Base-by-base conservation (phyloP, 169 alveolate genomes). In the Cryptosporidium canis region DNA sequence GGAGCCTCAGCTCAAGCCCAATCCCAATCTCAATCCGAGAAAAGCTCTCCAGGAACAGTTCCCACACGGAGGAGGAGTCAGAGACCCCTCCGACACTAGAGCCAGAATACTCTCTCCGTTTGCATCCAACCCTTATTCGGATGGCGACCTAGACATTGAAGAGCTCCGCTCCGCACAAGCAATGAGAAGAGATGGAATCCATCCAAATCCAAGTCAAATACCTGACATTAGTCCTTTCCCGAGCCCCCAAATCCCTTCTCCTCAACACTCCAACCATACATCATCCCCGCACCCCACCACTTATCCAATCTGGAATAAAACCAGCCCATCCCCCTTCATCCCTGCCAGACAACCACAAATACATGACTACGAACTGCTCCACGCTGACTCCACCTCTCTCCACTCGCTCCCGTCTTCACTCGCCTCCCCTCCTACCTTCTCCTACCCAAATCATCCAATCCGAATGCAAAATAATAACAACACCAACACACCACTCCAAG, bases 101-200 rank as follows among this genome's bases (percentile, higher is more conserved):
- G n/a, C n/a, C n/a, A n/a, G n/a, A n/a, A n/a, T n/a, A n/a, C 24
- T 33, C 63, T 51, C 63, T 51, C 8, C 55, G 27, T 3, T 8
- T 7, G 35, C 7, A 5, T 51, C 63, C 14, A 27, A 27, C 12
- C 16, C 41, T 16, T 18, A 43, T 24, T 77, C 87, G 33, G 87
- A 77, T 21, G 87, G 87, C 2, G 87, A 77, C 1, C 39, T 77
- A 16, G 72, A 77, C 4, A 43, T 77, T 39, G 87, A 77, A 31
- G 87, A 77, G 9, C 66, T 77, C 4, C 53, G 58, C 31, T 44
- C 87, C 41, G 33, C 61, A 66, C 4, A 7, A 0, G 58, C 29
- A 14, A 8, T 66, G 9, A 66, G 18, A 44, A 37, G 3, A 63
- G 27, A 63, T 27, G 12, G 9, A 37, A 18, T 14, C 18, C 33